Evolutionary conservation across 202 grass and related monocot genomes (phyloP).

Genomic region (Zoysia matrella): DNA sequence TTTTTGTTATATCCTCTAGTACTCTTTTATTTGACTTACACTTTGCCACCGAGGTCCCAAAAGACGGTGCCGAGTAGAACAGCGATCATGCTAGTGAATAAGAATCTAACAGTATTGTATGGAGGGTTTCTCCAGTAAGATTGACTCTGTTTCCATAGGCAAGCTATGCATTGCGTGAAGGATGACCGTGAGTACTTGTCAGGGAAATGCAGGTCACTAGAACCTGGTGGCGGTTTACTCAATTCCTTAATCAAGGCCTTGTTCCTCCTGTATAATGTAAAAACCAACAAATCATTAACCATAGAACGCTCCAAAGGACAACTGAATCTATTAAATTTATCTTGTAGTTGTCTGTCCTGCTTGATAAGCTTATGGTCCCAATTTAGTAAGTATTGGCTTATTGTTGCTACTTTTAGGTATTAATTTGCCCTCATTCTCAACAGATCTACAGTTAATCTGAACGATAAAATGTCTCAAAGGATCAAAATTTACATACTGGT

Average conservation of each 20-base stretch:
- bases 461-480: no score
- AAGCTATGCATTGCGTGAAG: slow-evolving; percentile 68
- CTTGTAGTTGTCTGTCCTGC: no score
- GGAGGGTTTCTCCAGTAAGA: slow-evolving; percentile 67
- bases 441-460: no score
- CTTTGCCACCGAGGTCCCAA: slow-evolving; percentile 82
- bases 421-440: slow-evolving; percentile 47
- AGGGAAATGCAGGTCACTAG: slow-evolving; percentile 74
- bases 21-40: slow-evolving; percentile 44
- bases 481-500: slow-evolving; percentile 42
- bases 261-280: slow-evolving; percentile 67
- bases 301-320: neutral
- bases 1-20: neutral
- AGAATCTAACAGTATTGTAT: no score
- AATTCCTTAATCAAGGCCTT: slow-evolving; percentile 76
- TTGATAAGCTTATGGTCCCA: no score
- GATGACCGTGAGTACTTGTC: slow-evolving; percentile 62
- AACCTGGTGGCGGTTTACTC: slow-evolving; percentile 56
- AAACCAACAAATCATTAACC: neutral
- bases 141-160: slow-evolving; percentile 82
- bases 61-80: slow-evolving; percentile 83
- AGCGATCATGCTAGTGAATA: slow-evolving; percentile 68
- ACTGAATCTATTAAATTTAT: neutral
- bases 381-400: no score
- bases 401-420: no score